Evolutionary conservation across 2,329 filamentous ascomycete species (phyloP), one percentile per base, ranked within the genome.

Genomic region (Aulographum hederae): DNA sequence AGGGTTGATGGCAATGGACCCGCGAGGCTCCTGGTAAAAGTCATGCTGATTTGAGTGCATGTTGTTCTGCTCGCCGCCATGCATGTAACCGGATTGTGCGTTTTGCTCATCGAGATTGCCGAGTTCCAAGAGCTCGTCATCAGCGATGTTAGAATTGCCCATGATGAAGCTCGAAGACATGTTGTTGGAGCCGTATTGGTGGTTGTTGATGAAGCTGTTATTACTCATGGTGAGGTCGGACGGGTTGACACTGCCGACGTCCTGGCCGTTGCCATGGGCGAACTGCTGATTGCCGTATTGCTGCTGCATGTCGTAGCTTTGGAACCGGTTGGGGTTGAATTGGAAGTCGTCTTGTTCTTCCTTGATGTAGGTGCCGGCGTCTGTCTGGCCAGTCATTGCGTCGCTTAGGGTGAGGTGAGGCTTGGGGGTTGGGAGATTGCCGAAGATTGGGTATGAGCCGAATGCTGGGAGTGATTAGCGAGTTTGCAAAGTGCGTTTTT

Each of bases 111-210:
- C 47, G 18, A 69, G 63, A 42, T 63, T 65, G 27, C 57, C 65
- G 6, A 86, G 63, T 41, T 93, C 85, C 29, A 86, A 65, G 29
- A 95, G 63, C 49, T 94, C 86, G 39, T 94, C 86, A 41, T 93
- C 86, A 38, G 72, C 76, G 41, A 93, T 85, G 26, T 77, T 67
- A 8, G 80, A 78, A 37, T 76, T 78, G 36, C 77, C 78, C 42
- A 73, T 74, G 28, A 77, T 76, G 58, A 84, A 93, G 50, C 69
- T 76, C 35, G 72, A 74, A 19, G 68, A 65, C 40, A 73, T 61
- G 47, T 68, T 76, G 45, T 58, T 56, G 16, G 64, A 58, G 35
- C 57, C 60, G 46, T 66, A 73, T 44, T 65, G 67, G 52, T 75
- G 58, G 34, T 60, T 53, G 13, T 37, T 36, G 12, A 26, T 28